These are phyloP conservation scores for Aspergillus phoenicis DNA, from an alignment of 2,329 filamentous ascomycete species.

Conservation along the genomic window DNA sequence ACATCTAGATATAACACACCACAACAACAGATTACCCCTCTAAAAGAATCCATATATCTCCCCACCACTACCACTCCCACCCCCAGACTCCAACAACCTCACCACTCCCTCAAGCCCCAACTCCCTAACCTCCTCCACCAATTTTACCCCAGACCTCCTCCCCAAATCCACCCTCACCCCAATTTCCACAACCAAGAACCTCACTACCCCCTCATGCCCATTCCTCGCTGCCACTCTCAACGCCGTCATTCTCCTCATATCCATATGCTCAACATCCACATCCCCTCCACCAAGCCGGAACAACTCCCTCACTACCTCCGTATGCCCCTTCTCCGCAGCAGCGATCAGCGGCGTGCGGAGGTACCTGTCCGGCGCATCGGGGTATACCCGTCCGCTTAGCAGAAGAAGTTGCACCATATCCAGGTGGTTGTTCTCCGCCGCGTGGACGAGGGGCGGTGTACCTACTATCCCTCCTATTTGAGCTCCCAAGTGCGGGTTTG, in stretches of 20 bases:
- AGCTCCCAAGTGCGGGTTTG: background rate
- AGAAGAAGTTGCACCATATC: background rate
- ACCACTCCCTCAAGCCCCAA: no score
- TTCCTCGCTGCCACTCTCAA: background rate
- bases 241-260: no score
- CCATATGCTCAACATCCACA: no score
- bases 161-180: background rate
- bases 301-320: no score
- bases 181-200: background rate
- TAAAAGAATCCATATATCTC: no score
- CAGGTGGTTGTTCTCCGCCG: background rate
- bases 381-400: background rate
- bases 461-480: background rate
- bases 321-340: no score
- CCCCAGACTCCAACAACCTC: no score
- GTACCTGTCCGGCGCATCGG: background rate
- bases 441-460: background rate
- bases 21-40: no score
- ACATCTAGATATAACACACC: no score
- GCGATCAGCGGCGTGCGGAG: background rate
- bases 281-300: no score
- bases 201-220: slow-evolving; percentile 3
- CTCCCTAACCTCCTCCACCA: background rate
- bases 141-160: background rate
- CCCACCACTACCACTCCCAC: no score